These are phyloP conservation scores for Domatiomyces globalis DNA, from an alignment of 2,329 filamentous ascomycete species.

Conservation along the genomic window DNA sequence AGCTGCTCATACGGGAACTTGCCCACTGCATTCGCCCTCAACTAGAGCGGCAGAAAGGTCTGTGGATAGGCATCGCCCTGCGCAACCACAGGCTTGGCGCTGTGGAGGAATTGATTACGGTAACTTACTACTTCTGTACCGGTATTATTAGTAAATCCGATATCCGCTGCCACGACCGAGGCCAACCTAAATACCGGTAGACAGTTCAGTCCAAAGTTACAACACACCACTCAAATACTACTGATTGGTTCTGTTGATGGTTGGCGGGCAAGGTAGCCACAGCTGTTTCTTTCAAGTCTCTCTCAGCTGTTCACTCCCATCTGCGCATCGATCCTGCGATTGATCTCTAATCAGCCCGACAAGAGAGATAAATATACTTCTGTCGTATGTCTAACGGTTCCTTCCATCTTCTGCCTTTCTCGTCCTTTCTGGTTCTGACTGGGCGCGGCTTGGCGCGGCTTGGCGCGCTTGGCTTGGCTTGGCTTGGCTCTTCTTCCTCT, in stretches of 20 bases:
- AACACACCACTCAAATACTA: not conserved
- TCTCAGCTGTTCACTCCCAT: not conserved
- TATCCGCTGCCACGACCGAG: too few species aligned
- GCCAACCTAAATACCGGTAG: not conserved
- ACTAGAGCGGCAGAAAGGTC: slow-evolving; percentile 13
- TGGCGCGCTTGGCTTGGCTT: not conserved
- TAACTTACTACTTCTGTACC: too few species aligned
- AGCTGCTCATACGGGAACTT: slow-evolving; percentile 35
- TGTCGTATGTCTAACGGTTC: not conserved
- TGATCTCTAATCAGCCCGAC: not conserved
- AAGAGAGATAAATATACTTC: not conserved
- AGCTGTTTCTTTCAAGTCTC: not conserved
- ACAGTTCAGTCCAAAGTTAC: not conserved
- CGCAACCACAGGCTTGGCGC: too few species aligned
- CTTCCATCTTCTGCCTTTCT: not conserved
- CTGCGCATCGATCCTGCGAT: not conserved
- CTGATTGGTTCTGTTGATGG: not conserved
- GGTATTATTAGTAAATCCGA: too few species aligned
- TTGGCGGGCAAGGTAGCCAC: not conserved
- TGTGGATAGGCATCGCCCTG: slow-evolving; percentile 16
- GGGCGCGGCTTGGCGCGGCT: not conserved
- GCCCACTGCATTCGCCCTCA: slow-evolving; percentile 22
- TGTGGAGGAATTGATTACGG: too few species aligned
- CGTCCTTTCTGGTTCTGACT: not conserved
- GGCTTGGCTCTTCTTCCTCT: not conserved